Base-by-base conservation (phyloP, 768 basidiomycete genomes). In the Termitomyces eurrhizus region DNA sequence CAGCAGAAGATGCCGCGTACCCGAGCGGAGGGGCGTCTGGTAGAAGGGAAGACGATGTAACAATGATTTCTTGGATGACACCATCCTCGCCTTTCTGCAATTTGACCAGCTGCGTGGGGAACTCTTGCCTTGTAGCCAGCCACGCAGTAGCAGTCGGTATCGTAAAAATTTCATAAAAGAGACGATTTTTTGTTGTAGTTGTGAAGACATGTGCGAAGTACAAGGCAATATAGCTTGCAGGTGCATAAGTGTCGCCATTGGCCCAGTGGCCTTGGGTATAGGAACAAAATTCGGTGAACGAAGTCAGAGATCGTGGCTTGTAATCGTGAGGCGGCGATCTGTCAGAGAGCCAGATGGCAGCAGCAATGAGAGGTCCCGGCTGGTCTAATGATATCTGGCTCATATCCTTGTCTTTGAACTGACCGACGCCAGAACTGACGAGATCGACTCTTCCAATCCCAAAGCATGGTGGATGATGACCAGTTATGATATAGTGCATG, bases 381-480 rank as follows among this genome's bases (percentile, higher is more conserved):
- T 58, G 49, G 41, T 58, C 57, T 6, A 58, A 6, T 13, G 49
- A 32, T 58, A 58, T 57, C n/a, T 46, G 42, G 21, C 44, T 29
- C 56, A 57, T 57, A 9, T 57, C 48, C 14, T 24, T 12, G 5
- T 57, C 48, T 33, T 36, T 49, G 26, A 57, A 57, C 24, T 51
- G 49, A 7, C 57, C 57, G 9, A 52, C 39, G 2, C 48, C 57
- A 26, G 48, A 51, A 39, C 14, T 42, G 14, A 52, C 50, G 13
- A 58, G 14, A 9, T 51, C 57, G 6, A 58, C 48, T 35, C 50
- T 42, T 18, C 39, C 36, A 14, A 51, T 29, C 29, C 29, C 29
- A 29, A 29, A 29, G 29, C 29, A 29, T 29, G 29, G 29, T 29
- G 58, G 58, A 32, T 59, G 58, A 14, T 52, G 7, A 9, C 58